A percentile compares a stretch with the other conserved stretches of the same genome.
These are phyloP conservation scores for Camptophora hylomeconis DNA, from an alignment of 2,329 filamentous ascomycete genomes.

Conservation along the genomic window DNA sequence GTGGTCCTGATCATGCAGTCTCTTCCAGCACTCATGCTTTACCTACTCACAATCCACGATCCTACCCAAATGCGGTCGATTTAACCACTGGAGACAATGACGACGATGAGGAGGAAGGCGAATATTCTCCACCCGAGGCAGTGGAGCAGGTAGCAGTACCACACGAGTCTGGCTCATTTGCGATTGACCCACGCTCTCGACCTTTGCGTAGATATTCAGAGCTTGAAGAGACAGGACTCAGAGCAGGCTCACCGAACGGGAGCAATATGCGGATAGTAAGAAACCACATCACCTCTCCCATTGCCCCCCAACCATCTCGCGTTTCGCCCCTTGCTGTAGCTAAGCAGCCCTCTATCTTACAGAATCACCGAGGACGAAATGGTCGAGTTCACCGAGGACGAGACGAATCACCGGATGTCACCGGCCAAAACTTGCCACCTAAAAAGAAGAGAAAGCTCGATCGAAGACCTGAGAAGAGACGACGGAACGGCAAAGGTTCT, in stretches of 20 bases:
- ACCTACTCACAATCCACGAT: constrained; percentile 1
- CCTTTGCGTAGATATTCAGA: constrained; percentile 17
- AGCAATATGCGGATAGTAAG: constrained; percentile 51
- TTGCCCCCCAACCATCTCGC: constrained; percentile 64
- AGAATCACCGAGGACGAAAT: constrained; percentile 37
- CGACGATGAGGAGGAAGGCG: constrained; percentile 31
- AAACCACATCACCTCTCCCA: constrained; percentile 58
- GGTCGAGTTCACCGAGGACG: constrained; percentile 22
- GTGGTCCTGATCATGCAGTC: constrained; percentile 1
- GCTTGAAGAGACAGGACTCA: constrained; percentile 12
- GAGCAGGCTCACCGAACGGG: constrained; percentile 12
- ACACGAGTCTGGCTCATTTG: constrained; percentile 5
- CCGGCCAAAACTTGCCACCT: constrained; percentile 28
- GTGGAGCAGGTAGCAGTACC: constrained; percentile 22
- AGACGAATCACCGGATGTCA: constrained; percentile 9
- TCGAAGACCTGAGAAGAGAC: constrained; percentile 22
- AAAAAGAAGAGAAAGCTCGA: constrained; percentile 41
- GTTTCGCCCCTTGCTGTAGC: constrained; percentile 44
- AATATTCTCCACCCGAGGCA: constrained; percentile 35
- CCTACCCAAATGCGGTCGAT: constrained; percentile 3
- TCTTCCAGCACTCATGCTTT: constrained; percentile 1
- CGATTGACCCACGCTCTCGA: constrained; percentile 15
- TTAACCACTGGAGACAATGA: constrained; percentile 13
- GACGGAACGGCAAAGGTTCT: constrained; percentile 21
- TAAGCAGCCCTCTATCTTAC: constrained; percentile 41